A percentile compares a stretch with the other conserved stretches of the same genome.
Evolutionary conservation across 305 asterid genomes (phyloP).

Genomic region (Fraxinus latifolia): DNA sequence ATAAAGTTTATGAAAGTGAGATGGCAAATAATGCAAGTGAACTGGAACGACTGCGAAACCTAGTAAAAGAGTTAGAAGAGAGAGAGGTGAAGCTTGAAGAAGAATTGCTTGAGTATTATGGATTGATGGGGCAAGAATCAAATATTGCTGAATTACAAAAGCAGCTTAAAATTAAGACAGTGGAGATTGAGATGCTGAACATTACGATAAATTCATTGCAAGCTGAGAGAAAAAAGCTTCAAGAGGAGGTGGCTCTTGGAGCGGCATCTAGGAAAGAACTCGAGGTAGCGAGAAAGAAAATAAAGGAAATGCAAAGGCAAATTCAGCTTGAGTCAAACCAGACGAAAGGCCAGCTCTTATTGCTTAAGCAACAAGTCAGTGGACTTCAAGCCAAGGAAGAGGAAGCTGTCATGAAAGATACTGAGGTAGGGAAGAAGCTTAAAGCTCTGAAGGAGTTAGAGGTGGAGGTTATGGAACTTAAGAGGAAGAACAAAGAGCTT

Average conservation of each 20-base stretch:
- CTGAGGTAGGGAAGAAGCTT: slow-evolving; percentile 74
- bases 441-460: slow-evolving; percentile 72
- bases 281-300: slow-evolving; percentile 65
- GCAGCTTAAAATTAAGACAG: slow-evolving; percentile 80
- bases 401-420: slow-evolving; percentile 56
- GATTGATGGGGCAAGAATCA: slow-evolving; percentile 87
- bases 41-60: slow-evolving; percentile 60
- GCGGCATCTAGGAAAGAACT: slow-evolving; percentile 61
- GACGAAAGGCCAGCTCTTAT: slow-evolving; percentile 78
- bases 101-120: slow-evolving; percentile 84
- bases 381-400: slow-evolving; percentile 84
- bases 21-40: slow-evolving; percentile 74
- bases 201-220: slow-evolving; percentile 75
- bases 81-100: slow-evolving; percentile 94
- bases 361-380: slow-evolving; percentile 82
- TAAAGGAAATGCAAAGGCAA: slow-evolving; percentile 80
- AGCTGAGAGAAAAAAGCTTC: slow-evolving; percentile 86
- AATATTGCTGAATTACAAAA: slow-evolving; percentile 67
- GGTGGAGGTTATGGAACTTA: slow-evolving; percentile 85
- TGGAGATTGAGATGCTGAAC: slow-evolving; percentile 85
- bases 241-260: slow-evolving; percentile 72
- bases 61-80: slow-evolving; percentile 79
- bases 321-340: slow-evolving; percentile 90
- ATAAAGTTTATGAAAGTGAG: slow-evolving; percentile 57
- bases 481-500: slow-evolving; percentile 87